phyloP scores from a whole-genome alignment of 2,329 filamentous ascomycete species.

The Aspergillus fumigatiaffinis region DNA sequence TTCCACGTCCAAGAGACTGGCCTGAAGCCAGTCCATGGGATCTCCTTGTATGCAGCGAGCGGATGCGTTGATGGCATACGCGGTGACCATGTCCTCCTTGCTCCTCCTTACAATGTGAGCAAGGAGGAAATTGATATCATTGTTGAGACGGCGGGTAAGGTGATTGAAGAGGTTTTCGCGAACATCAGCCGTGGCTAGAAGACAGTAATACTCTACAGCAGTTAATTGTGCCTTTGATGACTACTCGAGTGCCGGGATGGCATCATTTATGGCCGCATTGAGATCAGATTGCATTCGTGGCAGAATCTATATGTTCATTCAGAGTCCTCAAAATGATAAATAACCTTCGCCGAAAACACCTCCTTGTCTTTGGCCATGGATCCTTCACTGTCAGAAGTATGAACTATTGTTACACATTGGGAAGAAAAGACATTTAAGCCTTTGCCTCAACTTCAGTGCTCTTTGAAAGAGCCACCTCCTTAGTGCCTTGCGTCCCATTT shows the following conservation, averaged over 20 bases:
- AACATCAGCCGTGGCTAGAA: slow-evolving; percentile 1
- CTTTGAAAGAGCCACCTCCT: slow-evolving; percentile 14
- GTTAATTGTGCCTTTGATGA: not conserved
- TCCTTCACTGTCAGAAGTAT: not conserved
- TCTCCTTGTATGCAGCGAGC: slow-evolving; percentile 61
- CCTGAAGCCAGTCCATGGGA: slow-evolving; percentile 40
- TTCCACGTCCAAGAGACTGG: slow-evolving; percentile 51
- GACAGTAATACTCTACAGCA: not conserved
- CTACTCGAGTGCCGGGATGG: not conserved
- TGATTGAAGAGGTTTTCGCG: slow-evolving; percentile 51
- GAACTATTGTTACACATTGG: slow-evolving; percentile 16
- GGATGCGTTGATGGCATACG: slow-evolving; percentile 57
- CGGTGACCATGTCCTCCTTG: slow-evolving; percentile 67
- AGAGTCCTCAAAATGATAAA: not conserved
- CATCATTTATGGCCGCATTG: not conserved
- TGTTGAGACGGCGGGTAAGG: slow-evolving; percentile 47
- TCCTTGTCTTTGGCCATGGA: not conserved
- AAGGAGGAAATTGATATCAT: slow-evolving; percentile 54
- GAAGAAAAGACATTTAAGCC: slow-evolving; percentile 13
- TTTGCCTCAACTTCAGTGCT: slow-evolving; percentile 21
- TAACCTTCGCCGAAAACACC: not conserved
- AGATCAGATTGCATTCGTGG: not conserved
- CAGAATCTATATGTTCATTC: not conserved
- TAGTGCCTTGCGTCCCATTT: slow-evolving; percentile 20
- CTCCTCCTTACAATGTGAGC: slow-evolving; percentile 65